Conservation (phyloP, 2,329 filamentous ascomycete genomes). For the Verticillium nonalfalfae region DNA sequence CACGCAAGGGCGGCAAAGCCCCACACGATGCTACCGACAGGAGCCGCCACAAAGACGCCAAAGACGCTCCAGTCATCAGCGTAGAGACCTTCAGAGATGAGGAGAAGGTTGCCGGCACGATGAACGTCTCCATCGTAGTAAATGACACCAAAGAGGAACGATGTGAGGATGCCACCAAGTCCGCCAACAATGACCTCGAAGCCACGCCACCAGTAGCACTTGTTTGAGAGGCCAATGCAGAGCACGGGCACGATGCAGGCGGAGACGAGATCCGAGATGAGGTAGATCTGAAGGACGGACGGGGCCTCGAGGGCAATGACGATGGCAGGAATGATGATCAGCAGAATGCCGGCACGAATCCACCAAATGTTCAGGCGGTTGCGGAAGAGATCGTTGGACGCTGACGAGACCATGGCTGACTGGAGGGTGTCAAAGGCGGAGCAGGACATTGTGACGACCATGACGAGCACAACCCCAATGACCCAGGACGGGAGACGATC, state of each 20-base stretch:
- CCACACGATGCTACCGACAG: conserved; percentile 68
- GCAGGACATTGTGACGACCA: conserved; percentile 71
- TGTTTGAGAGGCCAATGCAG: conserved; percentile 62
- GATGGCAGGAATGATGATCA: conserved; percentile 68
- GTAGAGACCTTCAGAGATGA: conserved; percentile 70
- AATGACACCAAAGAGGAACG: conserved; percentile 75
- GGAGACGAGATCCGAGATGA: conserved; percentile 75
- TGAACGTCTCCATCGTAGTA: conserved; percentile 71
- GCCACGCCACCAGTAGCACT: conserved; percentile 67
- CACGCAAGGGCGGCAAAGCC: conserved; percentile 56
- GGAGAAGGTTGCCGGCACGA: conserved; percentile 59
- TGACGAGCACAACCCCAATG: conserved; percentile 74
- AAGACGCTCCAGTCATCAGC: conserved; percentile 75
- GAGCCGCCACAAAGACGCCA: conserved; percentile 75
- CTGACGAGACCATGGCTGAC: conserved; percentile 78
- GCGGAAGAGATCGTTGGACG: conserved; percentile 78
- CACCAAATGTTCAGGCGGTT: conserved; percentile 72
- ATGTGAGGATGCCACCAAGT: conserved; percentile 68
- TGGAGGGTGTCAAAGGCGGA: conserved; percentile 77
- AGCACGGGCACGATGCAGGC: conserved; percentile 71
- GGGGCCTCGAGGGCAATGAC: conserved; percentile 69
- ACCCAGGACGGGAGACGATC: conserved; percentile 70
- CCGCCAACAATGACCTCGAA: conserved; percentile 76
- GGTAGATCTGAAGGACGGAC: conserved; percentile 72
- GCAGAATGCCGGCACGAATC: conserved; percentile 62